Conservation (phyloP, 495 filamentous ascomycete genomes). For the Trichoderma orchidacearum region DNA sequence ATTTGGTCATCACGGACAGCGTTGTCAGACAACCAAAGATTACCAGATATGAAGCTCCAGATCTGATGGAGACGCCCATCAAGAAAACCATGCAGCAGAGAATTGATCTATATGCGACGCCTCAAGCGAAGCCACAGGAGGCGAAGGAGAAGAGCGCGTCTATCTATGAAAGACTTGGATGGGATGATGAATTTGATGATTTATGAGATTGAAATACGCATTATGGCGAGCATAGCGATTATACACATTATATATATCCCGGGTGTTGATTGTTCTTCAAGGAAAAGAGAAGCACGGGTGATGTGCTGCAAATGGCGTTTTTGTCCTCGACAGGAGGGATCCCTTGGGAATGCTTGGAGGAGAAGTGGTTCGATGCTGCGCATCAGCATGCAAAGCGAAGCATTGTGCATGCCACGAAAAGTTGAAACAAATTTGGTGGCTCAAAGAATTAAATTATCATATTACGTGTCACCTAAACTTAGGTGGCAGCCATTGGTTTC, state of each 20-base stretch:
- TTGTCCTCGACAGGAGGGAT: too few relatives aligned
- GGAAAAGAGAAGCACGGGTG: too few relatives aligned
- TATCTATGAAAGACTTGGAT: conserved; percentile 63
- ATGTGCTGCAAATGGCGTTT: too few relatives aligned
- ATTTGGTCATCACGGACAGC: not conserved
- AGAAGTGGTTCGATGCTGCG: too few relatives aligned
- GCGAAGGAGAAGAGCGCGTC: conserved; percentile 19
- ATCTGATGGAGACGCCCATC: conserved; percentile 31
- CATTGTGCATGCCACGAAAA: too few relatives aligned
- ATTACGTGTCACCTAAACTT: not conserved
- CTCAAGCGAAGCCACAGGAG: not conserved
- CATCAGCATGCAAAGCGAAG: too few relatives aligned
- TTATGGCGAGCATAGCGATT: not conserved
- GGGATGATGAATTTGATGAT: conserved; percentile 51
- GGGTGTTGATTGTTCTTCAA: not conserved
- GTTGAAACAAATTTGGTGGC: too few relatives aligned
- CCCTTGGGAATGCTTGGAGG: too few relatives aligned
- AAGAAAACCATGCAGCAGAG: conserved; percentile 9
- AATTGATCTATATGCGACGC: conserved; percentile 3
- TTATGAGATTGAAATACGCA: not conserved
- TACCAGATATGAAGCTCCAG: conserved; percentile 6
- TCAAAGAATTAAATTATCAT: too few relatives aligned
- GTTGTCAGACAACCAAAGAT: conserved; percentile 23
- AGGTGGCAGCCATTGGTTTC: conserved; percentile 6
- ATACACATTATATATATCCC: not conserved